These are phyloP conservation scores for Euphorbia lathyris DNA, from an alignment of 345 rosid species.

Conservation along the genomic window DNA sequence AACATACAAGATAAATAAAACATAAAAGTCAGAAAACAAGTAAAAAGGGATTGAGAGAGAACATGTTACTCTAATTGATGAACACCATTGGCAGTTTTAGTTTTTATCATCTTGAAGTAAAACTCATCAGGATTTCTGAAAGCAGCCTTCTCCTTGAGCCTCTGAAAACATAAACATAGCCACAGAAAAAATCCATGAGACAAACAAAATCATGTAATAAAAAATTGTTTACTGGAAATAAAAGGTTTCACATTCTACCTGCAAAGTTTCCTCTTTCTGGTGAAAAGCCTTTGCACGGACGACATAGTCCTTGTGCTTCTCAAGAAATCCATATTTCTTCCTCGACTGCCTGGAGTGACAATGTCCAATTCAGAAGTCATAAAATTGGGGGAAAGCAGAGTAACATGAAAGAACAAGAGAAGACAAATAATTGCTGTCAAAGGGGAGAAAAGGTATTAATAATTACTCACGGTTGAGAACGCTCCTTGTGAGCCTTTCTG, in stretches of 20 bases:
- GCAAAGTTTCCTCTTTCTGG: constrained; percentile 58
- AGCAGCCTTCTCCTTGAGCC: constrained; percentile 78
- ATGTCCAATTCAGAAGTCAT: background rate
- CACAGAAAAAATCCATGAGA: background rate
- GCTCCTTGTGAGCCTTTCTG: constrained; percentile 74
- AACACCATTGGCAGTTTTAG: constrained; percentile 50
- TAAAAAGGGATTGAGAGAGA: background rate
- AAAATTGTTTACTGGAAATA: background rate
- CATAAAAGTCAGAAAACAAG: background rate
- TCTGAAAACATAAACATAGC: constrained; percentile 31
- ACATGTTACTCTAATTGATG: constrained; percentile 61
- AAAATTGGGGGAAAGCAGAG: background rate
- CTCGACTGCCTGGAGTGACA: constrained; percentile 55
- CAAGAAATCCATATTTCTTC: constrained; percentile 74
- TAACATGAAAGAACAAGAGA: background rate
- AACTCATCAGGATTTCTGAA: constrained; percentile 85
- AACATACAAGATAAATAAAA: background rate
- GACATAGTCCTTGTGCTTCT: constrained; percentile 91
- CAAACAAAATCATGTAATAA: background rate
- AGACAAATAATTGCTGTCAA: background rate
- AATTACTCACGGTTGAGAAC: constrained; percentile 74
- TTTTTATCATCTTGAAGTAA: constrained; percentile 73
- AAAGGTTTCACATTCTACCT: constrained; percentile 23
- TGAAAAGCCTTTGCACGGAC: constrained; percentile 70
- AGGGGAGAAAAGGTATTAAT: background rate